Base-by-base conservation (phyloP, 352 stramenopile genomes). In the Aphanomyces stellatus region DNA sequence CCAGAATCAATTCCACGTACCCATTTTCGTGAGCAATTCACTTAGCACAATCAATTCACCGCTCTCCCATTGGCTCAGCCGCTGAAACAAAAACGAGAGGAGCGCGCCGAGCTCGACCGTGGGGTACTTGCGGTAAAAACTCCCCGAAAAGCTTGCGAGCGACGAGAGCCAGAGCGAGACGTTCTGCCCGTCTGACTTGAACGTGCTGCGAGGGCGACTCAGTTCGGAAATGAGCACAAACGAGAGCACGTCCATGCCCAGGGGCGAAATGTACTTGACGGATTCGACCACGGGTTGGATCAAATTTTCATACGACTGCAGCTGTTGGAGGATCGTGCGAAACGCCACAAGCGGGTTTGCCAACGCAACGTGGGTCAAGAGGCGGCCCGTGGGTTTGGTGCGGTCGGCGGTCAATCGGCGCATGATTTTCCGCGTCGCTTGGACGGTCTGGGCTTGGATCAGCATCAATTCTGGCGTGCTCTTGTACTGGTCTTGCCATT, bases 291-390 rank as follows among this genome's bases (percentile, higher is more conserved):
- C 95, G 15, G 96, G 91, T 67, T 96, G 80, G 57, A 98, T 98
- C 64, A 98, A 75, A 71, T 98, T 98, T 64, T 98, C 95, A 70
- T 98, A 98, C 73, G 91, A 97, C 74, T 98, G 93, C 73, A 98
- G 97, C 73, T 98, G 92, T 51, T 84, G 85, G 28, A 98, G 74
- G 79, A 98, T 98, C 15, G 90, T 96, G 24, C 83, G 87, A 67
- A 98, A 98, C 15, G 98, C 91, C 13, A 98, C 87, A 25, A 98
- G 73, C 22, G 95, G 95, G 75, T 98, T 98, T 34, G 84, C 93
- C 65, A 98, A 91, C 4, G 90, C 90, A 25, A 94, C 84, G 61
- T 98, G 95, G 6, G 86, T 93, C 25, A 95, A 57, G 33, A 73
- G 81, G 6, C 86, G 81, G 30, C 82, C 84, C 1, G 85, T 93